Evolutionary conservation across 257 asterid genomes (phyloP).

Genomic region (Nicotiana attenuata): DNA sequence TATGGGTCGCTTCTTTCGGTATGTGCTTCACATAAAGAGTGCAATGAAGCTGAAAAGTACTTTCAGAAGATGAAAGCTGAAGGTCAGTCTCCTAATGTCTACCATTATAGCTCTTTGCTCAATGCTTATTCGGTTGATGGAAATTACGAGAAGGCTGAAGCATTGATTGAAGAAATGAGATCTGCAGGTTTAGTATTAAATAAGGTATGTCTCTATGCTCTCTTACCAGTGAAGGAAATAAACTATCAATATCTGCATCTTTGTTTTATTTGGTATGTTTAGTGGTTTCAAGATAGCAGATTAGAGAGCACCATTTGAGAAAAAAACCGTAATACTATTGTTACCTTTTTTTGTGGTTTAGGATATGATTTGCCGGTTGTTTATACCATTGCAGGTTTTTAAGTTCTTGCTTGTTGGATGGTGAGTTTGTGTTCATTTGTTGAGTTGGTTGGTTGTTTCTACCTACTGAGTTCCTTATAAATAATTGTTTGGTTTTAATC

Average conservation of each 20-base stretch:
- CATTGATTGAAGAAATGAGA: slow-evolving; percentile 70
- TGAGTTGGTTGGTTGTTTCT: too few relatives aligned
- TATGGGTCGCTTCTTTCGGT: slow-evolving; percentile 90
- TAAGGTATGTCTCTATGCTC: slow-evolving; percentile 47
- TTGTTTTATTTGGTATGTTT: not conserved
- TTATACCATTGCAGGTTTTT: too few relatives aligned
- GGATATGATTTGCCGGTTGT: too few relatives aligned
- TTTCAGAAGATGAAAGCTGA: slow-evolving; percentile 83
- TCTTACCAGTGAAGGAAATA: not conserved
- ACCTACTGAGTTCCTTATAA: too few relatives aligned
- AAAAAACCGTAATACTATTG: too few relatives aligned
- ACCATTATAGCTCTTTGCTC: slow-evolving; percentile 92
- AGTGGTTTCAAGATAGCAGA: not conserved
- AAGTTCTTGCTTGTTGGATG: too few relatives aligned
- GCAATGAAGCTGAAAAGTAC: slow-evolving; percentile 80
- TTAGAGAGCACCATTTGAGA: not conserved
- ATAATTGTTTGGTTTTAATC: too few relatives aligned
- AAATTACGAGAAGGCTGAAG: slow-evolving; percentile 65
- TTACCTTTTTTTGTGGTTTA: too few relatives aligned
- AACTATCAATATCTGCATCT: not conserved
- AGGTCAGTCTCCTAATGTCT: slow-evolving; percentile 79
- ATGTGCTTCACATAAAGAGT: slow-evolving; percentile 73
- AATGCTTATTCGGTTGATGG: slow-evolving; percentile 84
- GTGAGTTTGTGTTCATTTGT: too few relatives aligned
- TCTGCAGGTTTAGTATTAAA: slow-evolving; percentile 59